Evolutionary conservation across 345 rosid genomes (phyloP), one percentile per base, ranked within the genome.

Genomic region (Boechera stricta): DNA sequence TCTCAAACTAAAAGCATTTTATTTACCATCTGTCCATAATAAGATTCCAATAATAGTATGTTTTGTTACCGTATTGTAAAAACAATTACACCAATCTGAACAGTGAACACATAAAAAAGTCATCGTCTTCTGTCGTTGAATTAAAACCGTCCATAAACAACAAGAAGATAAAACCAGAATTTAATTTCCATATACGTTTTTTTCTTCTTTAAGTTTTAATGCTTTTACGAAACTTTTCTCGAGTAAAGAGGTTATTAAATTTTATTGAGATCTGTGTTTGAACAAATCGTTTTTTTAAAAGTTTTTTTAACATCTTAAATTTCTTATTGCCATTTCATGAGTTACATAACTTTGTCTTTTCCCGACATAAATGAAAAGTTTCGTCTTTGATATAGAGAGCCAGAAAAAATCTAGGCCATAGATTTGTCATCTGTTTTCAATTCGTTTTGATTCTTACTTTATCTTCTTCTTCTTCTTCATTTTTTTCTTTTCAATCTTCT

Each of bases 341-440:
- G 24, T 32, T 58, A 48, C 49, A 10, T 8, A 39, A 6, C 4
- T 49, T 54, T 68, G 12, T 36, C 10, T 52, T 16, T 64, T 64
- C 64, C 72, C 72, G 74, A 71, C 77, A 24, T 55, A 69, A 63
- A 2, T 60, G 16, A 48, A 8, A 48, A 32, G 16, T 11, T 35
- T 81, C 85, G 88, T 85, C 87, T 39, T 51, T 57, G 67, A 64
- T 72, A 18, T 72, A 24, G 52, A 15, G 36, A 38, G 5, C 44
- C 44, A 41, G 44, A 41, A 62, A 44, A 72, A 87, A 86, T 84
- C 85, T 63, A 67, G 68, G 84, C 98, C 98, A 79, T 84, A 87
- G 89, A 86, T 84, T 89, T 82, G 60, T 87, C 61, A 88, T 90
- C 92, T 26, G 60, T 38, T 70, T 73, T 9, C 13, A 64, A 32